Evolutionary conservation across 306 rosid genomes (phyloP).

Genomic region (Lagenaria siceraria): DNA sequence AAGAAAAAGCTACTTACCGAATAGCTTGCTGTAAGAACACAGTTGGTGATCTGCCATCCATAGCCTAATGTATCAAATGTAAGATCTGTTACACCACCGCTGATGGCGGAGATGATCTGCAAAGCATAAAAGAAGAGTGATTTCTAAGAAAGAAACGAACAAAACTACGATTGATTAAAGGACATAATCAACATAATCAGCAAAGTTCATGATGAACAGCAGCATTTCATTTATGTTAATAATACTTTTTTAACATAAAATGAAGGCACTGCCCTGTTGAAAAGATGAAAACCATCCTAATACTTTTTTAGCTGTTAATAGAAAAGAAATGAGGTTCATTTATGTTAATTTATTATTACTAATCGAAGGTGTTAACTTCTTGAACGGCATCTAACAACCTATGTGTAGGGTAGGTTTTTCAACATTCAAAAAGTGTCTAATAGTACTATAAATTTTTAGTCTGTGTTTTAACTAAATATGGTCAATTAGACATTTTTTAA

Average conservation of each 20-base stretch:
- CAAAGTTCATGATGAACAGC: not conserved
- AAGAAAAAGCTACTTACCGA: slow-evolving; percentile 35
- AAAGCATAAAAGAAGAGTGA: not conserved
- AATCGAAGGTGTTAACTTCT: not conserved
- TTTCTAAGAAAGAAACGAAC: not conserved
- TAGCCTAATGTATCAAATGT: slow-evolving; percentile 64
- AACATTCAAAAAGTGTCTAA: too few relatives aligned
- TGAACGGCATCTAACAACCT: too few relatives aligned
- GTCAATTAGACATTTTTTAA: too few relatives aligned
- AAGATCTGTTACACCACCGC: slow-evolving; percentile 77
- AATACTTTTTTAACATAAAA: too few relatives aligned
- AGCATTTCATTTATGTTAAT: too few relatives aligned
- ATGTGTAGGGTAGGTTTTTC: too few relatives aligned
- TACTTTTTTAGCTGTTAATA: not conserved
- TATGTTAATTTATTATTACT: not conserved
- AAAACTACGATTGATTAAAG: not conserved
- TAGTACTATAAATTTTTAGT: too few relatives aligned
- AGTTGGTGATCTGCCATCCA: slow-evolving; percentile 69
- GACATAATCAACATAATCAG: not conserved
- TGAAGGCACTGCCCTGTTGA: not conserved
- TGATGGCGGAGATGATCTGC: slow-evolving; percentile 77
- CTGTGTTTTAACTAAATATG: too few relatives aligned
- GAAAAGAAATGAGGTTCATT: not conserved
- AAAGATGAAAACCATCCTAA: not conserved
- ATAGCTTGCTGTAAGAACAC: slow-evolving; percentile 70